Evolutionary conservation across 257 asterid species (phyloP), one percentile per base, ranked within the genome.

Genomic region (Fraxinus anomala): DNA sequence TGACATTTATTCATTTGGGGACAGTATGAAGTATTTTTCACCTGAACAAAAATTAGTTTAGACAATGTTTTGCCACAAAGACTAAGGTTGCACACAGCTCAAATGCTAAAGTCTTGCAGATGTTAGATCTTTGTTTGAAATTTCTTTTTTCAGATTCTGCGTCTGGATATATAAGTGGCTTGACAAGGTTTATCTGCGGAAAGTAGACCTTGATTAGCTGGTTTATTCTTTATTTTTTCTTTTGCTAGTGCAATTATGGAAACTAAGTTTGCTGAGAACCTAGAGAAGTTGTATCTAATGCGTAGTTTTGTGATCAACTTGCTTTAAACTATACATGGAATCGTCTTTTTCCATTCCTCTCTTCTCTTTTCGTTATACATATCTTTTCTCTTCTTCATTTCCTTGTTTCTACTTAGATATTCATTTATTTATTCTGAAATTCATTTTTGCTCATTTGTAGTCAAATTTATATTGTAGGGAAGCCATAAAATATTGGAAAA

Each of bases 301-400:
- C 17, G 51, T 77, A 80, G 82, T 81, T 71, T 76, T 84, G 80
- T 82, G 83, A 83, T 82, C 80, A 75, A 51, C 85, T 78, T 81
- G 30, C 83, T 88, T 88, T 89, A 82, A 79, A 72, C 73, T 76
- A 87, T 92, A 86, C 91, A 89, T 85, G 93, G 86, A 72, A 34
- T 81, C 80, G 81, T 73, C 80, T 76, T 72, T 39, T 68, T 80
- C 23, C 33, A 65, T 76, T 40, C 56, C 75, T 78, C 77, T 72
- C 47, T 88, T 82, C 54, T 66, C 68, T 68, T 82, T 81, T 77
- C 77, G 79, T 84, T 63, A 54, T 82, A 75, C 28, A 26, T 81
- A 82, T 86, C 77, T 86, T 86, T 75, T 85, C 70, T 78, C 76
- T 75, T 82, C 80, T 76, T 28, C 71, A 76, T 80, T 87, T 68